Evolutionary conservation across 2,329 filamentous ascomycete genomes (phyloP), one percentile per base, ranked within the genome.

Genomic region (Cercospora sp.): DNA sequence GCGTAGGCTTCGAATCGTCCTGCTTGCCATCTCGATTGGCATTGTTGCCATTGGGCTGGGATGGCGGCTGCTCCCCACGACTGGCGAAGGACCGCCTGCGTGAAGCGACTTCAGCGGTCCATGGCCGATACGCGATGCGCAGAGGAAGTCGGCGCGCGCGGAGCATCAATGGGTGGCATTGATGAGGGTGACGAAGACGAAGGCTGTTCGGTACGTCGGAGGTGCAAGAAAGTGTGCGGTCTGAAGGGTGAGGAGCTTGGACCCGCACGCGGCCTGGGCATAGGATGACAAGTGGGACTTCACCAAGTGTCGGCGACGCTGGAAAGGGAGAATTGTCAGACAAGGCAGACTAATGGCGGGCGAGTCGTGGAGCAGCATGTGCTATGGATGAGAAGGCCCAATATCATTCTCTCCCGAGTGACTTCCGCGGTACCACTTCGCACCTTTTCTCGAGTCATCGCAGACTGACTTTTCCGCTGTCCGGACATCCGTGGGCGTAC

Each of bases 151-250:
- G 64, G 42, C 68, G 72, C 70, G 67, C 67, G 60, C 58, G 69
- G 65, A 72, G 70, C 73, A 74, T 74, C 72, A 73, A 73, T 68
- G 36, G 63, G n/a, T 64, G 55, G 66, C 67, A 67, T 68, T 55
- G 65, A 70, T 53, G 36, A 36, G 53, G 36, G 57, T 64, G 57
- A 30, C 6, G 10, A 45, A 10, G 16, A 12, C 28, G 48, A 23
- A 16, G 12, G 12, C 3, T n/a, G 20, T 12, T 28, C 20, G 28
- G 20, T 28, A 30, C 1, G 3, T 58, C 36, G 16, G 39, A 53
- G 26, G 30, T 28, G 36, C 33, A 28, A 61, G 31, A 48, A 30
- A 58, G 53, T 18, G 45, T 51, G 45, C 53, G 8, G 53, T 58
- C 16, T 12, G 26, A 30, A 26, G 23, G 12, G 28, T 28, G 26